Percentiles rank a stretch among this genome's conserved stretches.
phyloP scores from a whole-genome alignment of 2,329 filamentous ascomycete species.

The Talaromyces islandicus region DNA sequence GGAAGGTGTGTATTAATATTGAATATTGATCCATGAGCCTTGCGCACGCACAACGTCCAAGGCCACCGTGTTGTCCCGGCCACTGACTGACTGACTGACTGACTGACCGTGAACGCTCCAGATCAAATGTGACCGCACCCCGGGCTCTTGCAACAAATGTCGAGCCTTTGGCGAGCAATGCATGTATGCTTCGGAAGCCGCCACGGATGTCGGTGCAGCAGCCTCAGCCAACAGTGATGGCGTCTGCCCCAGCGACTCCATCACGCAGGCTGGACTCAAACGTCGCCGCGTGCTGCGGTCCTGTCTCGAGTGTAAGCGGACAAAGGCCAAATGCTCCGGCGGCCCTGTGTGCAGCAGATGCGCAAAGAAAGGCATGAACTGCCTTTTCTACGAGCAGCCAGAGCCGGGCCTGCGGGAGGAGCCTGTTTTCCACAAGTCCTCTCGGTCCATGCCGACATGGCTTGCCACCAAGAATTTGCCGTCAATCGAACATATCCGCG shows the following conservation, averaged over 20 bases:
- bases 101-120: neutral
- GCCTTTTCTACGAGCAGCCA: conserved; percentile 2
- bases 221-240: neutral
- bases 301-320: conserved; percentile 6
- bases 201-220: neutral
- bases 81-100: neutral
- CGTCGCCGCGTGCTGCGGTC: conserved; percentile 3
- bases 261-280: conserved; percentile 7
- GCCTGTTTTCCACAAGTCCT: neutral
- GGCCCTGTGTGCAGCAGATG: conserved; percentile 1
- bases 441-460: conserved; percentile 5
- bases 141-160: conserved; percentile 6
- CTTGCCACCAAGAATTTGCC: neutral
- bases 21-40: neutral
- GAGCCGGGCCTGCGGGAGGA: neutral
- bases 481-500: neutral
- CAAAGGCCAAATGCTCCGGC: conserved; percentile 7
- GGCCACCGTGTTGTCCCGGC: neutral
- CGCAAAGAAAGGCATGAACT: neutral
- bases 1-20: neutral
- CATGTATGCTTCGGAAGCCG: neutral
- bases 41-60: neutral
- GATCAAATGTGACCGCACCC: conserved; percentile 7
- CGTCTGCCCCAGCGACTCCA: neutral
- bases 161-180: conserved; percentile 4